Evolutionary conservation across 139 green algal genomes (phyloP), one percentile per base, ranked within the genome.

Genomic region (Mesostigma viride): DNA sequence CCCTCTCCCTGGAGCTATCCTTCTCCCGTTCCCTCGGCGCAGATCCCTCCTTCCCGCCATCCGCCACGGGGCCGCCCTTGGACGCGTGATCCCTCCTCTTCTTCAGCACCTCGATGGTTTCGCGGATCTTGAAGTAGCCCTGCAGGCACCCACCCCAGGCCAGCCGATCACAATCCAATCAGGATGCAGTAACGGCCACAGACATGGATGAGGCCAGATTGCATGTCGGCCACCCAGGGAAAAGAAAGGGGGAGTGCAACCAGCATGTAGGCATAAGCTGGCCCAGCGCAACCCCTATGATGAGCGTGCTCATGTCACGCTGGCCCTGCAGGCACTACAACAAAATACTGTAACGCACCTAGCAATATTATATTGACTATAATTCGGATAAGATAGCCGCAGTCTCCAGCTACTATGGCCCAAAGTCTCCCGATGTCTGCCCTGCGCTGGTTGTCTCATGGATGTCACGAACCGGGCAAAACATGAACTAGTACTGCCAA

Each of bases 101-200:
- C 27, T 32, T 47, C 6, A 68, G 62, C 30, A 60, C 20, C 45
- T 47, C 62, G 4, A 22, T 32, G 20, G 46, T 68, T 22, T 68
- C 35, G 35, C 62, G 45, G n/a, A 68, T 68, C 46, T 32, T 64
- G 2, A 32, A 35, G 26, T 68, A 68, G 11, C 62, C 62, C 62
- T 68, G 58, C 8, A 62, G 20, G 33, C 5, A 62, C 32, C 32
- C 8, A 6, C 32, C 32, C 56, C 28, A 17, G 14, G 6, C 24
- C 14, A 62, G 4, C 2, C 8, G 47, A 59, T 14, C 3, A 30
- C 17, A 33, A 3, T 24, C 8, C 31, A 27, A 62, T 20, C 26
- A 60, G 51, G 51, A 34, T 1, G 36, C 6, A 1, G 8, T 26
- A 62, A 8, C 1, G 3, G 53, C 32, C 1, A 6, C 1, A 28